Percentiles rank a stretch among this genome's conserved stretches.
These are phyloP conservation scores for Myriangium duriaei DNA, from an alignment of 2,329 filamentous ascomycete genomes.

Conservation along the genomic window DNA sequence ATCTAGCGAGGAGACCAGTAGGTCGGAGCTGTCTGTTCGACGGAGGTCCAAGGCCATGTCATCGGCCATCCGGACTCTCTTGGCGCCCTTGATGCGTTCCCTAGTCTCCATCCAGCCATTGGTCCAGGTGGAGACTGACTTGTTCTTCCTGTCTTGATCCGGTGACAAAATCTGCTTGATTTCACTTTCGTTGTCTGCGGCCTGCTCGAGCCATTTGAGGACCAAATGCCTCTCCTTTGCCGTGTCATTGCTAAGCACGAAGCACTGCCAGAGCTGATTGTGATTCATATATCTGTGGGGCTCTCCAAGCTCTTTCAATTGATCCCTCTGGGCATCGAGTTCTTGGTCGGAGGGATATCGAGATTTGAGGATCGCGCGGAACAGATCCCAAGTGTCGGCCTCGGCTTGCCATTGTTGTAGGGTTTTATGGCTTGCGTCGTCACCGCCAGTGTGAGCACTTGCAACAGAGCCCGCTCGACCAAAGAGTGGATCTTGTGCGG, in stretches of 20 bases:
- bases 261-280: slow-evolving; percentile 56
- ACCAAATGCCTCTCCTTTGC: slow-evolving; percentile 70
- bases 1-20: slow-evolving; percentile 75
- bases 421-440: slow-evolving; percentile 36
- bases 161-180: slow-evolving; percentile 36
- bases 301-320: slow-evolving; percentile 21
- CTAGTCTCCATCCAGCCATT: slow-evolving; percentile 90
- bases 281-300: slow-evolving; percentile 44
- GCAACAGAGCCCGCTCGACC: background rate
- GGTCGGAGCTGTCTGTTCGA: slow-evolving; percentile 41
- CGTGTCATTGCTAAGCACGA: slow-evolving; percentile 57
- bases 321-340: slow-evolving; percentile 23
- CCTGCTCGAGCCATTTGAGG: slow-evolving; percentile 75
- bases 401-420: slow-evolving; percentile 64
- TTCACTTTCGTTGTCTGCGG: slow-evolving; percentile 55
- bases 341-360: slow-evolving; percentile 37
- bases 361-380: slow-evolving; percentile 56
- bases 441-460: background rate
- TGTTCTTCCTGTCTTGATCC: slow-evolving; percentile 33
- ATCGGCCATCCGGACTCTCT: slow-evolving; percentile 54
- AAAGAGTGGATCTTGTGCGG: background rate
- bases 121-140: slow-evolving; percentile 57
- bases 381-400: slow-evolving; percentile 78
- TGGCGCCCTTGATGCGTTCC: slow-evolving; percentile 77
- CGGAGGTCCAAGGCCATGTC: slow-evolving; percentile 39